These are phyloP conservation scores for Hypoxylon sp. DNA, from an alignment of 2,329 filamentous ascomycete species.

Conservation along the genomic window DNA sequence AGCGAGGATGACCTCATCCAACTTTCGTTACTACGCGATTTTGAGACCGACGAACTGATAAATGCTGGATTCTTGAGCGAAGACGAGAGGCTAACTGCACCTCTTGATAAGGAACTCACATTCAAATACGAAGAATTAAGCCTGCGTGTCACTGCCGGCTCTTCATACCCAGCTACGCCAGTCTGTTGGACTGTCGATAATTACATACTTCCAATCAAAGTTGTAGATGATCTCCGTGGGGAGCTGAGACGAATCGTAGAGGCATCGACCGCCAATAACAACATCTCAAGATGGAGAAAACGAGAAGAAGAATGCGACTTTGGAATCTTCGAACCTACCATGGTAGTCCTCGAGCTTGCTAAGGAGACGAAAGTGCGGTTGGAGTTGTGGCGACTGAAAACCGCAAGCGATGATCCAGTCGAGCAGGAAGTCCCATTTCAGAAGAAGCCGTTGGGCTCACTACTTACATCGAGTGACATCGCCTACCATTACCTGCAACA, in stretches of 20 bases:
- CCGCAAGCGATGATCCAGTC: slow-evolving; percentile 4
- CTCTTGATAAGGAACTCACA: slow-evolving; percentile 36
- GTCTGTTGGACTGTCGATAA: slow-evolving; percentile 39
- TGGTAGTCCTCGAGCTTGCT: slow-evolving; percentile 40
- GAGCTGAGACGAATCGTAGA: slow-evolving; percentile 36
- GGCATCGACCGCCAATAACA: slow-evolving; percentile 39
- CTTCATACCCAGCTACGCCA: slow-evolving; percentile 42
- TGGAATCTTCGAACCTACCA: slow-evolving; percentile 44
- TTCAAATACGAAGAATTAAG: slow-evolving; percentile 44
- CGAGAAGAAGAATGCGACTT: slow-evolving; percentile 35
- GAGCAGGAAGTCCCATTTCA: slow-evolving; percentile 21
- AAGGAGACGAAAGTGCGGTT: slow-evolving; percentile 26
- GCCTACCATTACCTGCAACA: slow-evolving; percentile 50
- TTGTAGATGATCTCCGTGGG: slow-evolving; percentile 40
- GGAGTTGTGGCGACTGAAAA: slow-evolving; percentile 16
- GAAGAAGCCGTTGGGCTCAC: slow-evolving; percentile 20
- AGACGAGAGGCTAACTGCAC: slow-evolving; percentile 36
- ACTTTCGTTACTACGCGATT: slow-evolving; percentile 46
- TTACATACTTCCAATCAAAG: slow-evolving; percentile 32
- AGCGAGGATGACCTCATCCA: slow-evolving; percentile 47
- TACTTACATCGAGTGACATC: slow-evolving; percentile 41
- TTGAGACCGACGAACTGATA: slow-evolving; percentile 48
- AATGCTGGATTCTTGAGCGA: slow-evolving; percentile 39
- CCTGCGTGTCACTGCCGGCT: slow-evolving; percentile 43
- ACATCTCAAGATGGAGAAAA: slow-evolving; percentile 39